Conservation (phyloP, 106 monocot genomes). For the Agapanthus africanus region DNA sequence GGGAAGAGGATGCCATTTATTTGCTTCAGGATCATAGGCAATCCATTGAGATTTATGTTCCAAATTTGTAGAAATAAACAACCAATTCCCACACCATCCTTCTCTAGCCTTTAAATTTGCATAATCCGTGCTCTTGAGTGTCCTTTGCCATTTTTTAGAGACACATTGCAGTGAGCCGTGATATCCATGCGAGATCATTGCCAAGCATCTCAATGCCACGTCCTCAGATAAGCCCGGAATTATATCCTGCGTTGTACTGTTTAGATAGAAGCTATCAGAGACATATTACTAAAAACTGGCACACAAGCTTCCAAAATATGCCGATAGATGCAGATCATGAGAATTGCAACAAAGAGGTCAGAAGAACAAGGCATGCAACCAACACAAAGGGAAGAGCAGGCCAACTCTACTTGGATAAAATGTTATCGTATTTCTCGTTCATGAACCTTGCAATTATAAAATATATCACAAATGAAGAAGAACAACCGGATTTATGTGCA, state of each 20-base stretch:
- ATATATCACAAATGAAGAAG: no score
- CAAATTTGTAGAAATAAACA: constrained; percentile 7
- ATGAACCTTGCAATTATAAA: not conserved
- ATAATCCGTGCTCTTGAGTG: constrained; percentile 16
- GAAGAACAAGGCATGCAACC: not conserved
- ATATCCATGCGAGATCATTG: constrained; percentile 30
- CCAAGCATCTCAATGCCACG: constrained; percentile 24
- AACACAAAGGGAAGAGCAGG: not conserved
- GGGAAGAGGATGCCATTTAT: constrained; percentile 27
- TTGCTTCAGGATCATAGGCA: constrained; percentile 35
- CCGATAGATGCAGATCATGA: no score
- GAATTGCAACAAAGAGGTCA: no score
- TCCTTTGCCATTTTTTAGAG: constrained; percentile 20
- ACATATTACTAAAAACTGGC: not conserved
- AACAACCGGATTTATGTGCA: no score
- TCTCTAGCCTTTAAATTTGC: constrained; percentile 12
- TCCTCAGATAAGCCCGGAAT: constrained; percentile 30
- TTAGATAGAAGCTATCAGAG: not conserved
- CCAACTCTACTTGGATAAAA: no score
- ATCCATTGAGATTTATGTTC: constrained; percentile 1
- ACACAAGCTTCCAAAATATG: not conserved
- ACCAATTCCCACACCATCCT: constrained; percentile 25
- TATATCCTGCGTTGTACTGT: constrained; percentile 1
- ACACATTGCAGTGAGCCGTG: constrained; percentile 27
- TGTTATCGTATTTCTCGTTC: no score